These are phyloP conservation scores for Arachnomyces sp. DNA, from an alignment of 2,329 filamentous ascomycete species.

Conservation along the genomic window DNA sequence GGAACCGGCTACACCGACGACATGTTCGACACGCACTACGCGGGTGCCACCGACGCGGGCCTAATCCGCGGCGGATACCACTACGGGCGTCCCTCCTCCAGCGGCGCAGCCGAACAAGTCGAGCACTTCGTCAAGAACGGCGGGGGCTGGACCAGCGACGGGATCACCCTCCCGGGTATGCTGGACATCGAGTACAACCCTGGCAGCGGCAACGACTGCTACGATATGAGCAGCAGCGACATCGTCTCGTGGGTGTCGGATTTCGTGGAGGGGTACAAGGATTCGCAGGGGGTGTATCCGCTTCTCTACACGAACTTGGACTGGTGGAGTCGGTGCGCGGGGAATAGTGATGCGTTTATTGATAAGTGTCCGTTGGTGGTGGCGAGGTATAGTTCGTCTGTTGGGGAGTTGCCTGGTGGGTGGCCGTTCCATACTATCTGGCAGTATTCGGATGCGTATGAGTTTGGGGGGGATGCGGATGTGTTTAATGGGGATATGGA, in stretches of 20 bases:
- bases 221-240: conserved; percentile 36
- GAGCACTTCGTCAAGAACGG: conserved; percentile 46
- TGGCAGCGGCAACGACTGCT: conserved; percentile 33
- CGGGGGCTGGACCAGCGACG: conserved; percentile 47
- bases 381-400: conserved; percentile 35
- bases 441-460: conserved; percentile 44
- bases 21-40: conserved; percentile 44
- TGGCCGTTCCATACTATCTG: conserved; percentile 49
- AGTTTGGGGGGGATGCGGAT: conserved; percentile 47
- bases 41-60: conserved; percentile 41
- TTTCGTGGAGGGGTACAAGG: conserved; percentile 45
- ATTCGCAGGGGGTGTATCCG: conserved; percentile 40
- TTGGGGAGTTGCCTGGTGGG: conserved; percentile 42
- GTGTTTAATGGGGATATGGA: conserved; percentile 41
- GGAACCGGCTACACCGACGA: conserved; percentile 41
- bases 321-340: conserved; percentile 50
- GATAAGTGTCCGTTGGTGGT: conserved; percentile 42
- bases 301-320: conserved; percentile 46
- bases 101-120: conserved; percentile 42
- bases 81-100: conserved; percentile 42
- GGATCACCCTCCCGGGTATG: conserved; percentile 50
- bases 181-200: conserved; percentile 45
- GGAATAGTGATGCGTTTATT: conserved; percentile 40
- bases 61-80: conserved; percentile 51
- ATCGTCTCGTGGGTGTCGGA: conserved; percentile 48